Evolutionary conservation across 176 grass and related monocot genomes (phyloP).

Genomic region (Musa schizocarpa): DNA sequence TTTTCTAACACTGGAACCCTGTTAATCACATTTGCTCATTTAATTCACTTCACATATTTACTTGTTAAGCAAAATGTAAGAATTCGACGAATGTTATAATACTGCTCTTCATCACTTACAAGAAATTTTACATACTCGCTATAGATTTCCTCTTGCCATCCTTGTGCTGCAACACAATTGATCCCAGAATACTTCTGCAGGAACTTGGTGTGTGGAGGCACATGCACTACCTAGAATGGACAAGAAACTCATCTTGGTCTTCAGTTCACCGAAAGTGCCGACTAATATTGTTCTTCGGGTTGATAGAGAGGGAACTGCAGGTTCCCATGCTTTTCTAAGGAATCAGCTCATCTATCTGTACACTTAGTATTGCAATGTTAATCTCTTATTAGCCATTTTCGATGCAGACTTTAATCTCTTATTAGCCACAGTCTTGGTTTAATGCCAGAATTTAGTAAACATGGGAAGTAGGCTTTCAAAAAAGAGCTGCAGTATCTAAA

Average conservation of each 20-base stretch:
- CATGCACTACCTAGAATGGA: background rate
- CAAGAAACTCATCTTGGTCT: too few species aligned
- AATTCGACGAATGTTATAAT: background rate
- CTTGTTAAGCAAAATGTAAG: background rate
- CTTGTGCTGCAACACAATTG: background rate
- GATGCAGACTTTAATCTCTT: too few species aligned
- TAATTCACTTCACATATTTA: background rate
- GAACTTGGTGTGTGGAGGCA: conserved; percentile 4
- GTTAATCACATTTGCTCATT: background rate
- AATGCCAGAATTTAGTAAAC: too few species aligned
- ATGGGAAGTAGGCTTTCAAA: too few species aligned
- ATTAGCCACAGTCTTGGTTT: too few species aligned
- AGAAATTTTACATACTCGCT: background rate
- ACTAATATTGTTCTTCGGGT: too few species aligned
- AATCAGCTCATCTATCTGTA: background rate
- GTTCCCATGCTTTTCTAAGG: background rate
- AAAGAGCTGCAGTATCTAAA: too few species aligned
- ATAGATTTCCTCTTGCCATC: background rate
- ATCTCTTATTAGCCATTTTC: background rate
- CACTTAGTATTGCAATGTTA: background rate
- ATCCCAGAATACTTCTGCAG: background rate
- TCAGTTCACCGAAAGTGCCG: too few species aligned
- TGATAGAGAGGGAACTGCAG: too few species aligned
- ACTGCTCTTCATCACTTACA: too few species aligned
- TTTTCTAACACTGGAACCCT: background rate